These are phyloP conservation scores for Hapsidospora chrysogenum DNA, from an alignment of 495 filamentous ascomycete species.

Conservation along the genomic window DNA sequence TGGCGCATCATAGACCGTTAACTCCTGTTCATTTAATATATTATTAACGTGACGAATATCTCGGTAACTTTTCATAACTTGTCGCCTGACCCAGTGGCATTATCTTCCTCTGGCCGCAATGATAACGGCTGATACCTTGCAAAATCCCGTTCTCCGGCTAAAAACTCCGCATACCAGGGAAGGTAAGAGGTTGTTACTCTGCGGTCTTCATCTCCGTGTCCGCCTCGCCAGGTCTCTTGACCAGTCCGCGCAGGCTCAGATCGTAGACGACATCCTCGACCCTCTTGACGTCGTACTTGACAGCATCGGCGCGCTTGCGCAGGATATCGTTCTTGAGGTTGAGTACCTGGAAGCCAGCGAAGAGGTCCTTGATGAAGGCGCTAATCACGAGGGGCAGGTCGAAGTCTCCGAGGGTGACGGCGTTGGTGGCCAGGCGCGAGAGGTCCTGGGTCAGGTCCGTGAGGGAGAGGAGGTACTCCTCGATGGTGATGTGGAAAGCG, in stretches of 20 bases:
- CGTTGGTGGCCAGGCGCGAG: constrained; percentile 83
- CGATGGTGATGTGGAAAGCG: constrained; percentile 86
- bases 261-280: constrained; percentile 98
- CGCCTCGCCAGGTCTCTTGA: constrained; percentile 28
- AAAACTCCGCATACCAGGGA: too few species aligned
- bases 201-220: constrained; percentile 2
- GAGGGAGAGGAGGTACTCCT: constrained; percentile 84
- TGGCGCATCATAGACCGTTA: too few species aligned
- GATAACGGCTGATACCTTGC: too few species aligned
- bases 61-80: too few species aligned
- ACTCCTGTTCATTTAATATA: too few species aligned
- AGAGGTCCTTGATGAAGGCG: constrained; percentile 85
- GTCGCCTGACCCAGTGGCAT: too few species aligned
- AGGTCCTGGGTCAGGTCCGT: constrained; percentile 83
- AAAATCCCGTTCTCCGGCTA: too few species aligned
- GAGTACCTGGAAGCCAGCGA: constrained; percentile 88
- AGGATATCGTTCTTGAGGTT: constrained; percentile 93
- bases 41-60: too few species aligned
- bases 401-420: constrained; percentile 84
- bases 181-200: too few species aligned
- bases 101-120: too few species aligned
- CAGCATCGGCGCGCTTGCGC: constrained; percentile 71
- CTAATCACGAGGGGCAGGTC: constrained; percentile 69
- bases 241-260: constrained; percentile 67
- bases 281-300: constrained; percentile 97